Percentiles rank a stretch among this genome's conserved stretches.
phyloP scores from a whole-genome alignment of 129 eudicot species.

The Pseudognaphalium luteoalbum region DNA sequence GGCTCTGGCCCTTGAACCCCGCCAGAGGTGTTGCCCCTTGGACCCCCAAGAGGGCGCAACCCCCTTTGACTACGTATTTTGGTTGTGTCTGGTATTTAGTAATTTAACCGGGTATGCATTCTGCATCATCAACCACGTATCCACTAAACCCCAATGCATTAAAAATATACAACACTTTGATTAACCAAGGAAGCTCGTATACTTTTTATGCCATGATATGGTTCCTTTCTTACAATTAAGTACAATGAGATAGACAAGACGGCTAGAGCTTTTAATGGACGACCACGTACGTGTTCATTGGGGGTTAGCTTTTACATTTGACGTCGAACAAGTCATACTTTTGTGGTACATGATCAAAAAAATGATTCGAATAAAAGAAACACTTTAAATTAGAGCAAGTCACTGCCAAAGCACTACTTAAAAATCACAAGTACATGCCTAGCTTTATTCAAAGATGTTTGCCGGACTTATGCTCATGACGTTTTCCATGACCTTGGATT shows the following conservation, averaged over 20 bases:
- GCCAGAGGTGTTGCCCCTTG: too few species aligned
- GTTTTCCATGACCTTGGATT: slow-evolving; percentile 24
- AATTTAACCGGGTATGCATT: too few species aligned
- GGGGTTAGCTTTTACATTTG: background rate
- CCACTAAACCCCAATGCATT: too few species aligned
- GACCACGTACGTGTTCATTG: slow-evolving; percentile 4
- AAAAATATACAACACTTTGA: too few species aligned
- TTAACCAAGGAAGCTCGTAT: slow-evolving; percentile 13
- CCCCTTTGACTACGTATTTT: too few species aligned
- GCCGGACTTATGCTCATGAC: background rate
- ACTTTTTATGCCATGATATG: slow-evolving; percentile 17
- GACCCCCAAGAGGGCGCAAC: too few species aligned
- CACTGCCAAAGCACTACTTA: slow-evolving; percentile 5
- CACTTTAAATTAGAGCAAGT: background rate
- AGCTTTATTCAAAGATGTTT: background rate
- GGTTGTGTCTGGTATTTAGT: too few species aligned
- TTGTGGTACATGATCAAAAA: background rate
- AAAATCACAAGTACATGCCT: slow-evolving; percentile 14
- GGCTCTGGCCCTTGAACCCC: too few species aligned
- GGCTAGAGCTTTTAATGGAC: slow-evolving; percentile 16
- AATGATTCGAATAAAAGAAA: background rate
- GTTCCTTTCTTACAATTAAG: slow-evolving; percentile 8
- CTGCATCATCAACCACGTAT: too few species aligned
- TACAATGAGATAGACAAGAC: slow-evolving; percentile 9
- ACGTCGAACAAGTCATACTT: slow-evolving; percentile 1